Base-by-base conservation (phyloP, 352 stramenopile genomes). In the Globisporangium alternatum region DNA sequence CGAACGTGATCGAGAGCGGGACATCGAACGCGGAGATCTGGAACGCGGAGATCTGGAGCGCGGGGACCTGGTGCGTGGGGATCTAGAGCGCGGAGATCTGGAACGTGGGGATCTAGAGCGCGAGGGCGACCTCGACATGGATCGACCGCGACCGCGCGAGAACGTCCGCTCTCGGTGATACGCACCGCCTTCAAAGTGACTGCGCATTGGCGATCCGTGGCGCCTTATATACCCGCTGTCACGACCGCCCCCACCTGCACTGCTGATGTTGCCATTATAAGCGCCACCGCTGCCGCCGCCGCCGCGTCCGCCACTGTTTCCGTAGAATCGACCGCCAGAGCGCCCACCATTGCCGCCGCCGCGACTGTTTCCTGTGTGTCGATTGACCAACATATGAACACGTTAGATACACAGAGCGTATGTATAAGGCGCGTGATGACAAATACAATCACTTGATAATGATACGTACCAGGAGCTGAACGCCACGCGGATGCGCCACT, bases 71-170 rank as follows among this genome's bases (percentile, higher is more conserved):
- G 35, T 70, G 67, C 68, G 68, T 54, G 59, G 74, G 31, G 72
- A 71, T 56, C 67, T 62, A 21, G 70, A 76, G 0, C 63, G 70
- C 4, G 79, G 75, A 62, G 17, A 67, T 19, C 48, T 72, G 75
- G 35, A 72, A 64, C 68, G 68, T 56, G 59, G 74, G 22, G 72
- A 71, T 60, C 67, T 62, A 22, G 70, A 76, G 0, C 63, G 70
- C 8, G 79, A 88, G 0, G 68, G 74, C 7, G 80, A 91, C 10
- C 80, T 78, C 22, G 80, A 89, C 12, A 83, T 76, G 9, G 80
- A 86, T 22, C 80, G 81, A 4, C 75, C 65, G 10, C 69, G 75
- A 6, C 70, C 76, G 3, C 75, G 75, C 9, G 66, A 62, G 30
- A 86, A 83, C 6, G 70, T 68, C 17, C 80, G 74, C 13, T 79